Conservation (phyloP, 257 asterid species). For the Solanum bulbocastanum region DNA sequence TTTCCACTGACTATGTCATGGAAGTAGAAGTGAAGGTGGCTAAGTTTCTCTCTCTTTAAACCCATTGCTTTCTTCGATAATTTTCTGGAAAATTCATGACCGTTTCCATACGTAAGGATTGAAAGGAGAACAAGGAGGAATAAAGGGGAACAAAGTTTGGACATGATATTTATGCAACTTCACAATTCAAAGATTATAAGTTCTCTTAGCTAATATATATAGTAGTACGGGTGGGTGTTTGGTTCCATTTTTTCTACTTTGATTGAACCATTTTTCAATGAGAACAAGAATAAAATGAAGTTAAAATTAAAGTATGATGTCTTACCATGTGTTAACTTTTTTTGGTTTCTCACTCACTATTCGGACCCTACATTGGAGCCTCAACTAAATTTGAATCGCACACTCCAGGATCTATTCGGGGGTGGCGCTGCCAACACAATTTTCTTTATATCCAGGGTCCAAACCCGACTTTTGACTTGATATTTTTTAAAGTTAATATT, state of each 20-base stretch:
- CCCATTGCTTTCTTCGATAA: background rate
- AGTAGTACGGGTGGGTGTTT: background rate
- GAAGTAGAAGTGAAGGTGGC: background rate
- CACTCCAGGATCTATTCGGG: accelerated
- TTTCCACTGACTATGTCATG: background rate
- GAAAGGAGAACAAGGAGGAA: background rate
- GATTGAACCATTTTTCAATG: background rate
- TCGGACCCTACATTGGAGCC: accelerated
- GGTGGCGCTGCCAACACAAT: no score
- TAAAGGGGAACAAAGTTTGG: background rate
- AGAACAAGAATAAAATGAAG: no score
- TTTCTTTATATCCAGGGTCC: no score
- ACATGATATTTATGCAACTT: background rate
- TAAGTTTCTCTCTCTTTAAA: background rate
- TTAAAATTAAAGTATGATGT: background rate
- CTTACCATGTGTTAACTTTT: no score
- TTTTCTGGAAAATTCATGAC: background rate
- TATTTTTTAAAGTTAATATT: no score
- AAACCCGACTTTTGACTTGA: background rate
- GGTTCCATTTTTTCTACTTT: background rate
- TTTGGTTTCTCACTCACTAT: no score
- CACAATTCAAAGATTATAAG: background rate
- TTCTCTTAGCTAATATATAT: background rate
- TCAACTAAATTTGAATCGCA: accelerated
- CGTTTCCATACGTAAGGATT: background rate